Evolutionary conservation across 148 eudicot species (phyloP).

Genomic region (Bassia scoparia): DNA sequence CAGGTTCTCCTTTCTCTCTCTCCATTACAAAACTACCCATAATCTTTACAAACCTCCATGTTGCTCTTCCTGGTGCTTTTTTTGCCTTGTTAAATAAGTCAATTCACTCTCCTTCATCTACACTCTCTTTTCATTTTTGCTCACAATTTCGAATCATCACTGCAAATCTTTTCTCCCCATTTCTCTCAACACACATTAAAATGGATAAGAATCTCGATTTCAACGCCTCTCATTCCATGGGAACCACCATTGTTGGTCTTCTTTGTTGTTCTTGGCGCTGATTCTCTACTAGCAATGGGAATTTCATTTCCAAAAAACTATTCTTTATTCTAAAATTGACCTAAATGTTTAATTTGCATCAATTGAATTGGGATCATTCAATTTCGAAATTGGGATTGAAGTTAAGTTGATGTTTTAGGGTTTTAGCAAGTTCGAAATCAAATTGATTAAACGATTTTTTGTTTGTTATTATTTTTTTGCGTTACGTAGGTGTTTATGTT

Average conservation of each 20-base stretch:
- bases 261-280: conserved; percentile 94
- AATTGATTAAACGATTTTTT: neutral
- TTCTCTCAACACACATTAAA: neutral
- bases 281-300: conserved; percentile 97
- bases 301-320: neutral
- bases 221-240: conserved; percentile 71
- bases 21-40: too few relatives aligned
- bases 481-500: conserved; percentile 66
- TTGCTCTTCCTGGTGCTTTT: neutral
- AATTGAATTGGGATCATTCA: conserved; percentile 5
- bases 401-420: conserved; percentile 4
- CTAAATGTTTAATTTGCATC: neutral
- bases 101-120: conserved; percentile 3
- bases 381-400: conserved; percentile 15
- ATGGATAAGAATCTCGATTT: conserved; percentile 38
- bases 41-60: too few relatives aligned
- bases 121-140: neutral
- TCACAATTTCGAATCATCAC: neutral
- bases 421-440: neutral
- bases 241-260: conserved; percentile 96
- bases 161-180: neutral
- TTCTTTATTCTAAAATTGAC: neutral
- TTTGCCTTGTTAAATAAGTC: conserved; percentile 19
- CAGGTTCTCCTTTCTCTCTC: too few relatives aligned
- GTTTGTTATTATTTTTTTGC: neutral